Base-by-base conservation (phyloP, 2,329 filamentous ascomycete genomes). In the Periconia macrospinosa region DNA sequence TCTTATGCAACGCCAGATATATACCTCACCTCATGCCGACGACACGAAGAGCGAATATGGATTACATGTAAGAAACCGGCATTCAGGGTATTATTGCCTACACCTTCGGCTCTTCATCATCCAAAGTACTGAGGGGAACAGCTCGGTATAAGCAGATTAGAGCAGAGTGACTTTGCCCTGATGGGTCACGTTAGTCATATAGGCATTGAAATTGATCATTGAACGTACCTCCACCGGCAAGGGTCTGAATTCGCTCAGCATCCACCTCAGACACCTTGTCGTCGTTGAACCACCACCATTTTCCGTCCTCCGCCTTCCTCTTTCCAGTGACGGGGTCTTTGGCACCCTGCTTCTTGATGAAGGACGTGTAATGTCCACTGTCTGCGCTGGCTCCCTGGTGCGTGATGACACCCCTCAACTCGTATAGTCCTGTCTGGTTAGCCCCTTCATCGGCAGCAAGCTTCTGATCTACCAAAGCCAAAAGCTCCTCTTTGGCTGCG, bases 211-310 rank as follows among this genome's bases (percentile, higher is more conserved):
- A 6, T 27, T 37, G 19, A 30, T 35, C 20, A 2, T 8, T 11
- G 40, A 41, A 69, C 81, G 74, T 74, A 85, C 92, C 93, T 68
- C 95, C 94, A 54, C 94, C 95, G 47, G 92, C 84, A 48, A 99
- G 82, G 3, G 87, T 89, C 71, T 93, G 90, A 61, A 99, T 95
- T 80, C 96, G 94, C 66, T 97, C 93, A 23, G 85, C 81, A 15
- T 91, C 86, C 27, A 99, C 94, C 78, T 99, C 94, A 14, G 89
- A 86, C 33, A 99, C 94, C 79, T 92, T 95, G 71, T 99, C 93
- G 68, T 99, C 94, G 75, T 99, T 97, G 83, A 99, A 99, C 93
- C 94, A 99, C 93, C 94, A 99, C 94, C 94, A 99, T 67, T 92
- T 96, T 63, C 90, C 92, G 69, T 96, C 91, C 70, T 96, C 91